Percentiles rank a stretch among this genome's conserved stretches.
These are phyloP conservation scores for Talaromyces sp. DNA, from an alignment of 2,329 filamentous ascomycete genomes.

Conservation along the genomic window DNA sequence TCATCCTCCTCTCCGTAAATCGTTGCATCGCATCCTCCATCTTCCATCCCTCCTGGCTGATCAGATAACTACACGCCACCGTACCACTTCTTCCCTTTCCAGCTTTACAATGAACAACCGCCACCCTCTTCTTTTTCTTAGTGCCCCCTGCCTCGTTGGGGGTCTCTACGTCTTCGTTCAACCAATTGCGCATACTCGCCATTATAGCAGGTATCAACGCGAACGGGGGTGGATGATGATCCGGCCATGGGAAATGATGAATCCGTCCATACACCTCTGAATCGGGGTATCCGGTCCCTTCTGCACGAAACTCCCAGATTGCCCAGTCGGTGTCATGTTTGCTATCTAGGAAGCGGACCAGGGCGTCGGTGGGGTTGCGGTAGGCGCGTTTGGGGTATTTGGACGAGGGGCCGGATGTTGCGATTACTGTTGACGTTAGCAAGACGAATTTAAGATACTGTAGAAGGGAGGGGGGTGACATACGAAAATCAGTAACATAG, in stretches of 20 bases:
- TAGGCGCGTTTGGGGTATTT: conserved; percentile 90
- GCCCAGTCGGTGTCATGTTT: conserved; percentile 83
- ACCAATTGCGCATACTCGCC: conserved; percentile 89
- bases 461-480: neutral
- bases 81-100: conserved; percentile 93
- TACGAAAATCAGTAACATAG: conserved; percentile 80
- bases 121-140: conserved; percentile 57
- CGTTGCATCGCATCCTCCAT: conserved; percentile 60
- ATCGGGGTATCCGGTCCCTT: conserved; percentile 94
- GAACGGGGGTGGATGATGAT: conserved; percentile 96
- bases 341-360: conserved; percentile 82
- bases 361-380: conserved; percentile 82
- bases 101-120: conserved; percentile 94
- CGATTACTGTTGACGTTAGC: conserved; percentile 47
- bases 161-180: conserved; percentile 44
- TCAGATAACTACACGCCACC: conserved; percentile 81
- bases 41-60: conserved; percentile 75
- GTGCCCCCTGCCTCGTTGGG: conserved; percentile 19
- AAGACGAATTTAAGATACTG: neutral
- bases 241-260: conserved; percentile 91
- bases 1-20: conserved; percentile 83
- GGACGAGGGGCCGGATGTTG: conserved; percentile 81
- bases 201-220: conserved; percentile 81
- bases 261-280: conserved; percentile 80
- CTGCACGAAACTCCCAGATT: conserved; percentile 97